Conservation (phyloP, 257 asterid species). For the Gentiana straminea region DNA sequence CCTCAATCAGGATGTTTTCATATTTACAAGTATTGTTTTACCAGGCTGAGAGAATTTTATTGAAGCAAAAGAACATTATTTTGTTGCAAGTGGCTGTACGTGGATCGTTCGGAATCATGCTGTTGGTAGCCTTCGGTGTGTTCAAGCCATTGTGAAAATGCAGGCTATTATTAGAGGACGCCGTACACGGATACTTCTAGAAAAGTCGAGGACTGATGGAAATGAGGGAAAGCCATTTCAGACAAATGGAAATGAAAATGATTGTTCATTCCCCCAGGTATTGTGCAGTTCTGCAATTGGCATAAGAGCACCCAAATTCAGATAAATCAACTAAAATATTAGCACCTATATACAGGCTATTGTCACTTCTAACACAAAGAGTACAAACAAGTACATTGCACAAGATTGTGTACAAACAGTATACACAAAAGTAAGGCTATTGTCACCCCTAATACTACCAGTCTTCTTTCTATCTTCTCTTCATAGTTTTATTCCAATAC, state of each 20-base stretch:
- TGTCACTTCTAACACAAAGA: no score
- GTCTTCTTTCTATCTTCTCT: no score
- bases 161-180: slow-evolving; percentile 86
- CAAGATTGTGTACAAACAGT: no score
- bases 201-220: slow-evolving; percentile 18
- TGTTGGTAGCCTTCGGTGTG: slow-evolving; percentile 85
- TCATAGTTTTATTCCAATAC: no score
- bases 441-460: no score
- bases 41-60: slow-evolving; percentile 56
- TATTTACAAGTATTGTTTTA: slow-evolving; percentile 19
- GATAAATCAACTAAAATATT: no score
- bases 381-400: no score
- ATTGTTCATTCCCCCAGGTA: slow-evolving; percentile 9
- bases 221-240: slow-evolving; percentile 18
- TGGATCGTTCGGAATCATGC: slow-evolving; percentile 89
- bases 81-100: slow-evolving; percentile 96
- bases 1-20: background rate
- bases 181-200: slow-evolving; percentile 22
- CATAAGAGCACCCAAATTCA: no score
- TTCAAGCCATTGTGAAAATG: slow-evolving; percentile 83
- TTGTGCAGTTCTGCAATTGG: background rate
- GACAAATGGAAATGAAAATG: slow-evolving; percentile 21
- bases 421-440: no score
- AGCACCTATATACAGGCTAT: no score
- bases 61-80: slow-evolving; percentile 49